Base-by-base conservation (phyloP, 345 rosid genomes). In the Physaria fendleri region DNA sequence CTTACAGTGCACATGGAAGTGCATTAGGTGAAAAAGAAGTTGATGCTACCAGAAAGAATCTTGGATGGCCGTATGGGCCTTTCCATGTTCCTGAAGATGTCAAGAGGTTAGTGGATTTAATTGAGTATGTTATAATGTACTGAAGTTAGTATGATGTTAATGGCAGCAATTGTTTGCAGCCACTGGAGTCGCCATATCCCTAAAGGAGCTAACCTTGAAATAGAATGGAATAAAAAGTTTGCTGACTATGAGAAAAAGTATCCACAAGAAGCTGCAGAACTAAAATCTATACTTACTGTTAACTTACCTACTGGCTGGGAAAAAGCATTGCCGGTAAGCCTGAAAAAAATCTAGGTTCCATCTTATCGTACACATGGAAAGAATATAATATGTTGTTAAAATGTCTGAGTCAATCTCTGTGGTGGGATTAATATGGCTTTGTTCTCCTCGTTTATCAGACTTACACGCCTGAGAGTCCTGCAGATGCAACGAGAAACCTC, bases 21-120 rank as follows among this genome's bases (percentile, higher is more conserved):
- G 97, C 97, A 46, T 53, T 90, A 24, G 97, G 95, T 51, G 79
- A 90, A 73, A 90, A 87, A 77, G 97, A 90, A 83, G 97, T 90
- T 4, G 97, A 87, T 64, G 97, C 97, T 66, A 90, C 97, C 20
- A 84, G 97, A 77, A 51, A 81, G 77, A 90, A 90, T 79, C 95
- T 90, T 23, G 90, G 79, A 50, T 90, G 97, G 97, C 83, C 90
- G 28, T 57, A 59, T 35, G 90, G 82, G 76, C 88, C 97, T 59
- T 82, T 90, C 83, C 87, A 82, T 64, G 97, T 87, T 42, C 97
- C 95, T 12, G 93, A 87, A 72, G 93, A 87, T 72, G 87, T 90
- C 56, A 83, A 79, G 62, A 81, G 61, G 97, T 83, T 62, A 70
- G 74, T 22, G 40, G 14, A 25, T 2, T 1, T 29, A 21, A 1